phyloP scores from a whole-genome alignment of 1,284 basidiomycete genomes.

The Porphyrellus sp. region DNA sequence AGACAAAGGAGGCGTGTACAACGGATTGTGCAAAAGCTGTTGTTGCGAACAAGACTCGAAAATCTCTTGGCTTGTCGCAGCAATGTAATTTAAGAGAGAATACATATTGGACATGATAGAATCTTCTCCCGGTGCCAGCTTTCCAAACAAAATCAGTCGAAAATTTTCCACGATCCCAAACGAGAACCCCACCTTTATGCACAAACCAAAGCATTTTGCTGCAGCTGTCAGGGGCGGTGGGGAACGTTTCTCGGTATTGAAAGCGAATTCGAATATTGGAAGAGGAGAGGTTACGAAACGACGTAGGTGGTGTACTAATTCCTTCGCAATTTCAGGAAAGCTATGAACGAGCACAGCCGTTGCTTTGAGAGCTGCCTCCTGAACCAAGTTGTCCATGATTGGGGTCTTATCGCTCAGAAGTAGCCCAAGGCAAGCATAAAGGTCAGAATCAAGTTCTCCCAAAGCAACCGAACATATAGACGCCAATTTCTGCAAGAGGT shows the following conservation, averaged over 20 bases:
- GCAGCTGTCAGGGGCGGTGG: constrained; percentile 80
- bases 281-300: constrained; percentile 88
- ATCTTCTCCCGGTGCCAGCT: constrained; percentile 87
- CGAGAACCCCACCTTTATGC: constrained; percentile 64
- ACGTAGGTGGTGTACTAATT: constrained; percentile 79
- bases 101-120: constrained; percentile 95
- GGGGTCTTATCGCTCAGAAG: constrained; percentile 82
- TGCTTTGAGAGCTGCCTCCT: constrained; percentile 83
- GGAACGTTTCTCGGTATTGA: constrained; percentile 67
- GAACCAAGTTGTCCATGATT: constrained; percentile 75
- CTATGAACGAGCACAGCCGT: constrained; percentile 80
- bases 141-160: constrained; percentile 8
- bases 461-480: constrained; percentile 80
- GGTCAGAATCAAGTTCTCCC: constrained; percentile 63
- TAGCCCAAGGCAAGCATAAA: constrained; percentile 70
- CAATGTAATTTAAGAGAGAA: constrained; percentile 89
- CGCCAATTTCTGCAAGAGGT: constrained; percentile 72
- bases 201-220: constrained; percentile 86
- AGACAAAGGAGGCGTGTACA: constrained; percentile 44
- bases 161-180: not conserved
- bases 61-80: constrained; percentile 74
- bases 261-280: constrained; percentile 84
- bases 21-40: constrained; percentile 42
- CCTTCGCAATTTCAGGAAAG: constrained; percentile 75
- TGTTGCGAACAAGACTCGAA: constrained; percentile 50